phyloP scores from a whole-genome alignment of 2,329 filamentous ascomycete genomes.

The Sclerotinia subarctica region DNA sequence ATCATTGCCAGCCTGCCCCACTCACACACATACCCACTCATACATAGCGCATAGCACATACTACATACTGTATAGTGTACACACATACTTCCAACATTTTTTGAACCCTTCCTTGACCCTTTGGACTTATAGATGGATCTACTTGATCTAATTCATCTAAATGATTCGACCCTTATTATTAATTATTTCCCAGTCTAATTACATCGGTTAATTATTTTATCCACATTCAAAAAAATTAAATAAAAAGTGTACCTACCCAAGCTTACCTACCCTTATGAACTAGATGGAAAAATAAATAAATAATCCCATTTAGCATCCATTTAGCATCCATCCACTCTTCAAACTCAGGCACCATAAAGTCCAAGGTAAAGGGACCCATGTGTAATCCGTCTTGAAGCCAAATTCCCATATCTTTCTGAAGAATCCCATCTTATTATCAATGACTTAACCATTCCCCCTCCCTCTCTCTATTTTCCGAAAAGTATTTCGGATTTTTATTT shows the following conservation, averaged over 20 bases:
- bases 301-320: not conserved
- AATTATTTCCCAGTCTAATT: not conserved
- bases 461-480: constrained; percentile 2
- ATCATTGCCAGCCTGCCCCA: not conserved
- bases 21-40: not conserved
- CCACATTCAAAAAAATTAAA: not conserved
- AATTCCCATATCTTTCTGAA: constrained; percentile 18
- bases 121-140: not conserved
- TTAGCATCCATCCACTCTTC: not conserved
- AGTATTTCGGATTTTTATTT: not conserved
- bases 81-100: not conserved
- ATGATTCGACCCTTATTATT: not conserved
- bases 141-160: too few relatives aligned
- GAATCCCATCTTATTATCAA: constrained; percentile 20
- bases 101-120: constrained; percentile 4
- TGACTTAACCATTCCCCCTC: not conserved
- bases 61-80: not conserved
- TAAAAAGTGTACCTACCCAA: not conserved
- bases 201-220: not conserved
- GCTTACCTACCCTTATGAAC: not conserved
- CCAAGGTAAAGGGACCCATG: constrained; percentile 4
- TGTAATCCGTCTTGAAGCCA: constrained; percentile 5
- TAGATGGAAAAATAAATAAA: not conserved
- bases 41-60: too few relatives aligned
- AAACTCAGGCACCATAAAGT: constrained; percentile 1